phyloP scores from a whole-genome alignment of 202 grass and related monocot genomes.

The Dendrocalamus latiflorus region DNA sequence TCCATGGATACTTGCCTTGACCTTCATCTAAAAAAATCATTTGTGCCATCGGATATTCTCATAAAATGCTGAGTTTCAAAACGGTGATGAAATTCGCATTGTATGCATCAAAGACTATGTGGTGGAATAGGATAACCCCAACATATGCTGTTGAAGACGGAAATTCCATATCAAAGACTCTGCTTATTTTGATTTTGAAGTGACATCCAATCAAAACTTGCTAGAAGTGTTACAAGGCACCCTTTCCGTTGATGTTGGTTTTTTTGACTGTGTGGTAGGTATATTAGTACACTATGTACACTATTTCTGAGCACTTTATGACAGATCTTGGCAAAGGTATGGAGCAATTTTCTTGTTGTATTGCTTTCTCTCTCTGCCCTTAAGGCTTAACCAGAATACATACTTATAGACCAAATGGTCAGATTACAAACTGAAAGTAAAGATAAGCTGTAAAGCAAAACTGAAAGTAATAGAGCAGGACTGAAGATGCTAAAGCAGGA shows the following conservation, averaged over 20 bases:
- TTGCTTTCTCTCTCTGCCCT: no score
- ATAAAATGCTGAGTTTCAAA: not conserved
- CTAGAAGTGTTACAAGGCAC: not conserved
- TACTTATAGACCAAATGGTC: no score
- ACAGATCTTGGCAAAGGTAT: no score
- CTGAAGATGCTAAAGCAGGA: no score
- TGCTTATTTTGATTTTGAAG: conserved; percentile 12
- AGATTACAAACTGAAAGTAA: no score
- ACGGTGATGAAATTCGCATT: not conserved
- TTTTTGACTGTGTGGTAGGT: not conserved
- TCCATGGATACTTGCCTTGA: not conserved
- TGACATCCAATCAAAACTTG: not conserved
- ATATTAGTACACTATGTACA: no score
- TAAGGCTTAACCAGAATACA: no score
- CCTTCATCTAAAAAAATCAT: not conserved
- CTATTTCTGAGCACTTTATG: no score
- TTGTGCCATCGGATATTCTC: not conserved
- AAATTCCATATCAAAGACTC: not conserved
- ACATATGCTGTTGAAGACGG: not conserved
- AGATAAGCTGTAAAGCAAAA: no score
- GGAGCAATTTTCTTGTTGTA: no score
- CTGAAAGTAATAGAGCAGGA: no score
- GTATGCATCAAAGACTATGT: not conserved
- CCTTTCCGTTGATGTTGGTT: not conserved
- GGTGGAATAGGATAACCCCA: not conserved